phyloP scores from a whole-genome alignment of 148 eudicot genomes.

The Hydrangea macrophylla region DNA sequence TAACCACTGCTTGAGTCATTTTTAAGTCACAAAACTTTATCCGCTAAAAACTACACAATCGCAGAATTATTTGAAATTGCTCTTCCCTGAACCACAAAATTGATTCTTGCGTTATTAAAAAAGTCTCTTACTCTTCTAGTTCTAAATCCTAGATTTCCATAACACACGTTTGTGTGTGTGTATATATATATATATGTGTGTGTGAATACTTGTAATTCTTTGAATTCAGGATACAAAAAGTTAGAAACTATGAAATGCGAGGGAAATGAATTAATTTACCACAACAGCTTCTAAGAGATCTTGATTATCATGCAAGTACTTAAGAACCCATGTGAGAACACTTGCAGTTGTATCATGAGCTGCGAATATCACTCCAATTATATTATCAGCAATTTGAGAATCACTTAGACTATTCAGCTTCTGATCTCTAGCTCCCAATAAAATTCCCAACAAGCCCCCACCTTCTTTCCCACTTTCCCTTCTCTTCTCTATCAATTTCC shows the following conservation, averaged over 20 bases:
- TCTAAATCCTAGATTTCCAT: too few relatives aligned
- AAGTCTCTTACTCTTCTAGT: too few relatives aligned
- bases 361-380: conserved; percentile 81
- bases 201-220: background rate
- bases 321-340: conserved; percentile 79
- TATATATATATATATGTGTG: background rate
- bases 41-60: too few relatives aligned
- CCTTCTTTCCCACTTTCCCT: conserved; percentile 31
- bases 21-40: too few relatives aligned
- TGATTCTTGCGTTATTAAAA: too few relatives aligned
- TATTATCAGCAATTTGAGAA: conserved; percentile 68
- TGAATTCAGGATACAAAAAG: background rate
- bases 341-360: conserved; percentile 92
- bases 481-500: conserved; percentile 46
- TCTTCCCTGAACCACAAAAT: too few relatives aligned
- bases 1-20: too few relatives aligned
- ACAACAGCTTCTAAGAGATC: conserved; percentile 50
- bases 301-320: conserved; percentile 65
- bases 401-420: conserved; percentile 32
- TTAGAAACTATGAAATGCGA: background rate
- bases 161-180: too few relatives aligned
- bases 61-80: too few relatives aligned
- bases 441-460: conserved; percentile 51
- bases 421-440: conserved; percentile 26
- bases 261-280: conserved; percentile 25